phyloP scores from a whole-genome alignment of 257 asterid species.

The Lithospermum erythrorhizon region DNA sequence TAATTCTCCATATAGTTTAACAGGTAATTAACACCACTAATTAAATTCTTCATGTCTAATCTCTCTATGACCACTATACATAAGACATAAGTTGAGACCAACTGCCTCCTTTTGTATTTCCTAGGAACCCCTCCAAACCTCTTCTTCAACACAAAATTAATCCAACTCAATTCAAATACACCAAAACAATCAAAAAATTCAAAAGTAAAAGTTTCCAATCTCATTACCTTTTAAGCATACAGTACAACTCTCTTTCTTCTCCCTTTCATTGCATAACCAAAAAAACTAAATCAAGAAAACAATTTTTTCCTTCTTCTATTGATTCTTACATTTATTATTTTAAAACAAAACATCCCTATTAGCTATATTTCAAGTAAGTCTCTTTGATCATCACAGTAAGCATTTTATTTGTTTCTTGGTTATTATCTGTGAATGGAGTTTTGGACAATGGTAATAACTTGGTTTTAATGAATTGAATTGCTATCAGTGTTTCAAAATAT shows the following conservation, averaged over 20 bases:
- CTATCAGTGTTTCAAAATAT: too few species aligned
- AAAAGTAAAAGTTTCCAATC: background rate
- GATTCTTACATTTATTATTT: background rate
- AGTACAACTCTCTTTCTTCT: constrained; percentile 5
- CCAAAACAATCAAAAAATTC: constrained; percentile 1
- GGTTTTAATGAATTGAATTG: too few species aligned
- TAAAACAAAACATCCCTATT: too few species aligned
- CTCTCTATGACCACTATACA: background rate
- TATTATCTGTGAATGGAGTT: too few species aligned
- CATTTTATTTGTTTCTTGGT: background rate
- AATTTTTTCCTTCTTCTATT: constrained; percentile 6
- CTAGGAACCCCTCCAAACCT: constrained; percentile 21
- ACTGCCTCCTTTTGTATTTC: constrained; percentile 19
- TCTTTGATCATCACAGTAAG: background rate
- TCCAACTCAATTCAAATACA: background rate
- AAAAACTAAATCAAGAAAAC: background rate
- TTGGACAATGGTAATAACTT: too few species aligned
- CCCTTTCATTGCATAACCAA: background rate
- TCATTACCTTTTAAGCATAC: background rate
- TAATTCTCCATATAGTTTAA: too few species aligned
- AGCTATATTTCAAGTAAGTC: too few species aligned
- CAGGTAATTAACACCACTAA: too few species aligned
- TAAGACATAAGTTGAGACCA: constrained; percentile 17
- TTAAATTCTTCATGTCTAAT: background rate
- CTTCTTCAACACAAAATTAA: constrained; percentile 13